Evolutionary conservation across 768 basidiomycete genomes (phyloP).

Genomic region (Scleroderma bovista): DNA sequence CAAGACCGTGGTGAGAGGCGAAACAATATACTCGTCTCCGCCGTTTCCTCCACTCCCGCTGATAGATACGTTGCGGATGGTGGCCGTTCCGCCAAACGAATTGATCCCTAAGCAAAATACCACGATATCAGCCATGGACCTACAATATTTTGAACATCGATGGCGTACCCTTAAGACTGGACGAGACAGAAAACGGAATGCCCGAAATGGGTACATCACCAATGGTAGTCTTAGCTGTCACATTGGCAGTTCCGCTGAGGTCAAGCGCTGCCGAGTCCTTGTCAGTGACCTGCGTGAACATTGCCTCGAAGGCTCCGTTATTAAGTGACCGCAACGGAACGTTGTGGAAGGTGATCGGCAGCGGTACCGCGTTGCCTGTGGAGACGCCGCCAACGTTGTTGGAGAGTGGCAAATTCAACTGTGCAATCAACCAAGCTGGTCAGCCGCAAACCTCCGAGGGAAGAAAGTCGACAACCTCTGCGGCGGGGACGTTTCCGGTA

Average conservation of each 20-base stretch:
- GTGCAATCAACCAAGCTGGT: conserved; percentile 3
- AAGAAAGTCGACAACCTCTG: conserved; percentile 34
- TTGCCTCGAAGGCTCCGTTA: conserved; percentile 44
- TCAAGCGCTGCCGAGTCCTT: conserved; percentile 37
- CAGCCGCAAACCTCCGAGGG: background rate
- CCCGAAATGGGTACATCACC: conserved; percentile 62
- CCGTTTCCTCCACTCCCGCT: conserved; percentile 59
- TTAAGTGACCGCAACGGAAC: conserved; percentile 53
- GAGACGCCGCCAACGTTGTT: conserved; percentile 56
- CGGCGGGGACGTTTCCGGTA: conserved; percentile 43
- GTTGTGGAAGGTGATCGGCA: conserved; percentile 53
- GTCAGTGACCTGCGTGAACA: conserved; percentile 60
- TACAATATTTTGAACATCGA: background rate
- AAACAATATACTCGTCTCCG: conserved; percentile 52
- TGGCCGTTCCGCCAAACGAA: conserved; percentile 49
- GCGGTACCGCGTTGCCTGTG: conserved; percentile 60
- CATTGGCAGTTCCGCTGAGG: conserved; percentile 52
- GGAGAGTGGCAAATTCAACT: conserved; percentile 49
- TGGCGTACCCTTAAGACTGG: conserved; percentile 45
- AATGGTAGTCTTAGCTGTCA: conserved; percentile 55
- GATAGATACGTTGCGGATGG: conserved; percentile 52
- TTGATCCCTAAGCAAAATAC: conserved; percentile 42
- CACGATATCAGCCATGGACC: background rate
- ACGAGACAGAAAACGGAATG: conserved; percentile 57
- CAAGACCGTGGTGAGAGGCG: conserved; percentile 53